phyloP scores from a whole-genome alignment of 129 eudicot genomes.

The Cynara cardunculus region DNA sequence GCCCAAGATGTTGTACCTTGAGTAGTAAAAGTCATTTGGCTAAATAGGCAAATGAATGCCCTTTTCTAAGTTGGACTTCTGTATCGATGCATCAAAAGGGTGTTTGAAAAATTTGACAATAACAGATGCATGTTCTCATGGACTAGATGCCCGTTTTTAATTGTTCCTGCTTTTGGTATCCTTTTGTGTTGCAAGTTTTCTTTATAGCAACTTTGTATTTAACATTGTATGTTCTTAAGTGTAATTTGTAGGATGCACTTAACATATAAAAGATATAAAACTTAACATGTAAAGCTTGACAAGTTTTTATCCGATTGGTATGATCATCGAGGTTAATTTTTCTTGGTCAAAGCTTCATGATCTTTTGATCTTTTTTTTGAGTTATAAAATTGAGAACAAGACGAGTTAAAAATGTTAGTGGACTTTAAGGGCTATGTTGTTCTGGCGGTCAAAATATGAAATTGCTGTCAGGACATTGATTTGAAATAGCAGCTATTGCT shows the following conservation, averaged over 20 bases:
- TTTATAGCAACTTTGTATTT: neutral
- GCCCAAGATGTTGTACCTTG: too few species aligned
- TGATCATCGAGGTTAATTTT: neutral
- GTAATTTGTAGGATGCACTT: neutral
- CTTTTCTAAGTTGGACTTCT: neutral
- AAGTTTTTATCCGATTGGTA: neutral
- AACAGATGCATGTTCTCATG: neutral
- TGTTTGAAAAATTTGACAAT: too few species aligned
- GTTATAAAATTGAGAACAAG: neutral
- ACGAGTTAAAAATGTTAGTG: too few species aligned
- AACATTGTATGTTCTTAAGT: neutral
- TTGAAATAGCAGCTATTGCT: too few species aligned
- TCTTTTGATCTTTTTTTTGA: neutral
- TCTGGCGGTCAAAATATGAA: too few species aligned
- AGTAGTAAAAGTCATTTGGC: too few species aligned
- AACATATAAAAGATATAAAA: neutral
- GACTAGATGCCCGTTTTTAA: neutral
- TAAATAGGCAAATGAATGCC: neutral
- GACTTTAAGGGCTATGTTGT: too few species aligned
- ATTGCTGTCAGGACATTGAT: too few species aligned
- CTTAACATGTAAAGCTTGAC: neutral
- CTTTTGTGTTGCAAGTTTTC: neutral
- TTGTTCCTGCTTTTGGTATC: neutral
- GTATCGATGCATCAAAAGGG: neutral
- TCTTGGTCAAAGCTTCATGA: neutral